phyloP scores from a whole-genome alignment of 768 basidiomycete genomes.

The Albatrellus ellisii region DNA sequence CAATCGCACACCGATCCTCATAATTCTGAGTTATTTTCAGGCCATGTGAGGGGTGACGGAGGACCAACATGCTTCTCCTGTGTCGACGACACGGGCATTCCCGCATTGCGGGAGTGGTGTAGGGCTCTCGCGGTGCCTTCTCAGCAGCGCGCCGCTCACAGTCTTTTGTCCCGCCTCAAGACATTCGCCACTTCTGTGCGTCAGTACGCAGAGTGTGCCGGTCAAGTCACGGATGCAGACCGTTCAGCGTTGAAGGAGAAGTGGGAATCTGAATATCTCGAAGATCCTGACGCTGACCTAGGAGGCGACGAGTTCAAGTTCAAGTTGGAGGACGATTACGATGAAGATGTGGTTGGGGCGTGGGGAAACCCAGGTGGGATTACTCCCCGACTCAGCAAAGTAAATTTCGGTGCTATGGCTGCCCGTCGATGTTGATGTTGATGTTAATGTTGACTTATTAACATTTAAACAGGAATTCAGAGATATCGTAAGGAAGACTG shows the following conservation, averaged over 20 bases:
- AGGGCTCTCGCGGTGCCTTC: constrained; percentile 39
- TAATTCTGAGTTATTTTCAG: constrained; percentile 19
- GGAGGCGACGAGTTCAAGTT: too few relatives aligned
- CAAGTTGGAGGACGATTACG: constrained; percentile 10
- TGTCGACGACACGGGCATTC: constrained; percentile 40
- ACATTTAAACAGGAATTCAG: constrained; percentile 30
- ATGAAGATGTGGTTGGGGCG: constrained; percentile 21
- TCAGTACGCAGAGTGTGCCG: constrained; percentile 36
- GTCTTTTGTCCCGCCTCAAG: constrained; percentile 34
- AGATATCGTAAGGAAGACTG: constrained; percentile 29
- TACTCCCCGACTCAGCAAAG: constrained; percentile 31
- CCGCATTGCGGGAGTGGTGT: constrained; percentile 45
- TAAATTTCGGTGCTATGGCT: too few relatives aligned
- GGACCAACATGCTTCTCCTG: constrained; percentile 41
- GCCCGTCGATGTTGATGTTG: constrained; percentile 6
- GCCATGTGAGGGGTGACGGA: constrained; percentile 49
- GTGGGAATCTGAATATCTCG: constrained; percentile 33
- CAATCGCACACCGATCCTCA: not conserved
- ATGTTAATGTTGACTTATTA: not conserved
- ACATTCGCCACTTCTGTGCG: constrained; percentile 35
- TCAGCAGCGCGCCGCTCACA: constrained; percentile 29
- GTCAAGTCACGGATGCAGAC: constrained; percentile 37
- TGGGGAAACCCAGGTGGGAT: constrained; percentile 32
- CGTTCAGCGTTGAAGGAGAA: constrained; percentile 34
- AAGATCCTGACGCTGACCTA: constrained; percentile 17